Base-by-base conservation (phyloP, 306 rosid genomes). In the Trichosanthes truncata region DNA sequence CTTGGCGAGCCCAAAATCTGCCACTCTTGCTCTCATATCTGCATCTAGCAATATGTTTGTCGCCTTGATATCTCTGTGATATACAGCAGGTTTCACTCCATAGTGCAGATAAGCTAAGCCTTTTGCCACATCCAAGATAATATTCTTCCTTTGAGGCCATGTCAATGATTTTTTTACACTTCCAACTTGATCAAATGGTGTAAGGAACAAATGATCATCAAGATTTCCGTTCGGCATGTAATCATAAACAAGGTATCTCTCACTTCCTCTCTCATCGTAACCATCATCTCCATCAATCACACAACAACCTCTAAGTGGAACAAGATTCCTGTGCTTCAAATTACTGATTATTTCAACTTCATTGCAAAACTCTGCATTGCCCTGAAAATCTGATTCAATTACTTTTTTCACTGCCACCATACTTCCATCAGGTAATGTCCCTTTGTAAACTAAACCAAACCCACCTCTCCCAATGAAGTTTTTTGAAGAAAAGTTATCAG, bases 331-430 rank as follows among this genome's bases (percentile, higher is more conserved):
- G 84, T 95, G 97, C 90, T 91, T 91, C 83, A 95, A 81, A 77
- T 91, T 91, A 89, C 97, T 92, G 51, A 93, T 95, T 48, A 95
- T 95, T 88, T 95, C 97, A 78, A 95, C 99, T 83, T 95, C 99
- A 78, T 95, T 93, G 78, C 97, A 91, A 79, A 95, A 95, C 81
- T 93, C 97, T 6, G 74, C 86, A 87, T 91, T 85, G 77, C 97
- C 97, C 84, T 93, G 92, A 81, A 91, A 85, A 85, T 93, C 99
- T 45, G 97, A 91, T 78, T 95, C 99, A 35, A 93, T 77, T 33
- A 93, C 77, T 63, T 84, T 84, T 86, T 95, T 95, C 17, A 95
- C 97, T 1, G 96, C 99, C 66, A 95, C 96, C n/a, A 82, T 83
- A 25, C 89, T 87, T 26, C 93, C 97, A 85, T 95, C 97, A 33